Base-by-base conservation (phyloP, 495 filamentous ascomycete species). In the Aspergillus incahuasiensis region DNA sequence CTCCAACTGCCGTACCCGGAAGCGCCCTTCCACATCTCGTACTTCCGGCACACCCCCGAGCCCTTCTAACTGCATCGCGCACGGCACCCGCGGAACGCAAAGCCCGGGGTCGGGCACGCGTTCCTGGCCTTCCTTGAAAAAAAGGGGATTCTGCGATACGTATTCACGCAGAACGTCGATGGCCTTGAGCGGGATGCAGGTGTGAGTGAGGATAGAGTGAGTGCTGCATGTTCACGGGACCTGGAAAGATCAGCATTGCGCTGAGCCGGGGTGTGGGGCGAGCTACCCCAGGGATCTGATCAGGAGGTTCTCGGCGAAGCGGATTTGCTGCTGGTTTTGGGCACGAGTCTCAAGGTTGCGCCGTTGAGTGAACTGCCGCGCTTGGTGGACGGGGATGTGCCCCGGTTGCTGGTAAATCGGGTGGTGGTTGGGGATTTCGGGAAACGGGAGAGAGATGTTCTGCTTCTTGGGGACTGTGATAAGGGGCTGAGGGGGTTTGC, bases 161-260 rank as follows among this genome's bases (percentile, higher is more conserved):
- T 89, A 18, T 95, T 95, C 69, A 96, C 91, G 2, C 92, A 96
- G 67, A 97, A 97, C 68, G 92, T 96, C 64, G 92, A 97, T 71
- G 86, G 85, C 49, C 75, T 97, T 16, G 92, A 97, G 67, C 77
- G 87, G 18, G 79, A 79, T 52, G 91, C 91, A 9, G 92, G 92
- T 19, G 82, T 96, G 8, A 87, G 88, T 0, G 66, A 63, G n/a
- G n/a, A n/a, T n/a, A 0, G 81, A 90, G 6, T 81, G 82, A 63
- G 85, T 96, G 41, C 76, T 96, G 5, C 88, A 92, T 67, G 86
- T 86, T 8, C 92, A 97, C 70, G 92, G 92, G 35, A 90, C 83
- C 60, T 97, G 95, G 73, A 90, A 89, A 20, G 76, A 70, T 13
- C 90, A 95, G 68, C 78, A 81, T 38, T 97, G 92, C 66, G 87